Percentiles rank a stretch among this genome's conserved stretches.
Evolutionary conservation across 2,329 filamentous ascomycete species (phyloP).

Genomic region (Monilinia fructigena): DNA sequence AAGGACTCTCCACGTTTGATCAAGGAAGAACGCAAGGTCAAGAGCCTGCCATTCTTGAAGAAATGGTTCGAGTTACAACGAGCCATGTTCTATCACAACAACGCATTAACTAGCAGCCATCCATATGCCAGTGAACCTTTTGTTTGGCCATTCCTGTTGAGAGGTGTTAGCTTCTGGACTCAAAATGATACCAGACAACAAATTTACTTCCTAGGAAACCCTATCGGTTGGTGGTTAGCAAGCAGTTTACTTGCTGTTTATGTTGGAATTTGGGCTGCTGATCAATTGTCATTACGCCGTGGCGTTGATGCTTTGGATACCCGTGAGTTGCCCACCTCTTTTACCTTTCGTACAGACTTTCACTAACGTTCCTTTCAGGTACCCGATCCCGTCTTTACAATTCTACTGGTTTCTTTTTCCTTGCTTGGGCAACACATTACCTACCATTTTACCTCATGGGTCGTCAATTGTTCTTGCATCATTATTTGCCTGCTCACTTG

Average conservation of each 20-base stretch:
- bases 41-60: constrained; percentile 79
- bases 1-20: constrained; percentile 67
- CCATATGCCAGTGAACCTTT: constrained; percentile 93
- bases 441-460: constrained; percentile 98
- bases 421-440: constrained; percentile 96
- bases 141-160: constrained; percentile 96
- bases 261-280: constrained; percentile 84
- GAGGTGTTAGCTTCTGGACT: constrained; percentile 99
- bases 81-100: constrained; percentile 99
- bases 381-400: constrained; percentile 95
- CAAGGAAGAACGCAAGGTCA: constrained; percentile 76
- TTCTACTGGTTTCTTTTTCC: constrained; percentile 98
- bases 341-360: neutral
- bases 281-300: constrained; percentile 89
- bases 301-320: constrained; percentile 90
- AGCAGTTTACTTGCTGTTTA: constrained; percentile 92
- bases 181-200: constrained; percentile 92
- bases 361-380: constrained; percentile 51
- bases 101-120: constrained; percentile 93
- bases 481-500: constrained; percentile 93
- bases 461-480: constrained; percentile 94
- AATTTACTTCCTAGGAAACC: constrained; percentile 98
- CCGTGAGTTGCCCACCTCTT: constrained; percentile 61
- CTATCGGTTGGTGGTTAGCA: constrained; percentile 94
- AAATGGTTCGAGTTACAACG: constrained; percentile 97